phyloP scores from a whole-genome alignment of 371 early-diverging fungal genomes.

The Mycotypha africana region DNA sequence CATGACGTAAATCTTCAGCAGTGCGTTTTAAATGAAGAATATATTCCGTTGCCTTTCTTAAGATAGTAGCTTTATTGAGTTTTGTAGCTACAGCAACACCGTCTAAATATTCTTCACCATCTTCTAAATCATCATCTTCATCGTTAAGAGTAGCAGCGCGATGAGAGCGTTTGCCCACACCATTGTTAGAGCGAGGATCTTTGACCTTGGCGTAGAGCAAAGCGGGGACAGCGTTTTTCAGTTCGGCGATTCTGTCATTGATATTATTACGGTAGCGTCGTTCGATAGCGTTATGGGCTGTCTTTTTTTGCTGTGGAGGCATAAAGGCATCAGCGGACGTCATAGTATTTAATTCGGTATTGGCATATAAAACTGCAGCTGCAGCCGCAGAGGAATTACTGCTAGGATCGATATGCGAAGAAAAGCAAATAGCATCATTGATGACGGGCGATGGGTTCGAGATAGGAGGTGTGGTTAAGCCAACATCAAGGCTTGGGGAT shows the following conservation, averaged over 20 bases:
- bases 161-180: slow-evolving; percentile 2
- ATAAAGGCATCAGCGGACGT: too few relatives aligned
- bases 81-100: slow-evolving; percentile 71
- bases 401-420: too few relatives aligned
- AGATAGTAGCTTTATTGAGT: slow-evolving; percentile 86
- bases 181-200: slow-evolving; percentile 17
- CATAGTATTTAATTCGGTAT: too few relatives aligned
- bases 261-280: slow-evolving; percentile 91
- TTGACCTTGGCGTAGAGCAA: slow-evolving; percentile 58
- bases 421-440: too few relatives aligned
- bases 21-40: slow-evolving; percentile 69
- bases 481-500: too few relatives aligned
- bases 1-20: slow-evolving; percentile 50
- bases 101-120: slow-evolving; percentile 60
- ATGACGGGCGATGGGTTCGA: too few relatives aligned
- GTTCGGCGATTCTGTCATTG: slow-evolving; percentile 86
- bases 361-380: too few relatives aligned
- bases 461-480: too few relatives aligned
- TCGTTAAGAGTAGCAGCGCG: slow-evolving; percentile 26
- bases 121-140: slow-evolving; percentile 53
- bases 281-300: slow-evolving; percentile 92
- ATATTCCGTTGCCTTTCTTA: slow-evolving; percentile 86
- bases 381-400: too few relatives aligned
- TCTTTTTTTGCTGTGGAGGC: slow-evolving; percentile 75
- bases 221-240: slow-evolving; percentile 83